These are phyloP conservation scores for Halteria grandinella DNA, from an alignment of 73 alveolate species.

Conservation along the genomic window DNA sequence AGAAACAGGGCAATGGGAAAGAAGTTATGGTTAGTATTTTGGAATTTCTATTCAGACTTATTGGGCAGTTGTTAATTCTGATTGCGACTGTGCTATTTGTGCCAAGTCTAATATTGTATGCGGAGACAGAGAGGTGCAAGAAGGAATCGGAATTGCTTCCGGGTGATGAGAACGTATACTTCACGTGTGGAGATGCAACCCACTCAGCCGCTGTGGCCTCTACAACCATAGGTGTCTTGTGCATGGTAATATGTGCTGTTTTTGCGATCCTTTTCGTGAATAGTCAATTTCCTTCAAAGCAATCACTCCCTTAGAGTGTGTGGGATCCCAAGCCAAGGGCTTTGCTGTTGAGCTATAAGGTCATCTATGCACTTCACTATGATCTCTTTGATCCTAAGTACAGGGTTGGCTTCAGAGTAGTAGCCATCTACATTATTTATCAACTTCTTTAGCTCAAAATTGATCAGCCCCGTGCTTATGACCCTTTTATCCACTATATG, in stretches of 20 bases:
- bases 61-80: conserved; percentile 29
- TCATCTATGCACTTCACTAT: conserved; percentile 20
- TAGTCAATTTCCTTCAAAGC: conserved; percentile 39
- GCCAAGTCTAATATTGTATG: conserved; percentile 29
- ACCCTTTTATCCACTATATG: background rate
- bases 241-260: background rate
- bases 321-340: conserved; percentile 38
- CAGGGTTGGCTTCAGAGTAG: background rate
- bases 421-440: background rate
- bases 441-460: background rate
- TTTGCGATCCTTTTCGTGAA: conserved; percentile 18
- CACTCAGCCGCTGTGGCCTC: background rate
- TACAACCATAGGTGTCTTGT: background rate
- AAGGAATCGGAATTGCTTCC: too few species aligned
- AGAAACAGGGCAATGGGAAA: conserved; percentile 1
- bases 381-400: conserved; percentile 36
- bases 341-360: conserved; percentile 1
- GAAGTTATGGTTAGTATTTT: too few species aligned
- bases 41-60: conserved; percentile 16
- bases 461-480: conserved; percentile 23
- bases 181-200: conserved; percentile 4
- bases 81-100: conserved; percentile 12
- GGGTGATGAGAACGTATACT: background rate
- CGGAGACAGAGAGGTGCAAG: conserved; percentile 22
- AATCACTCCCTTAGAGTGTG: conserved; percentile 18